Evolutionary conservation across 352 stramenopile species (phyloP).

Genomic region (Pythium myriotylum): DNA sequence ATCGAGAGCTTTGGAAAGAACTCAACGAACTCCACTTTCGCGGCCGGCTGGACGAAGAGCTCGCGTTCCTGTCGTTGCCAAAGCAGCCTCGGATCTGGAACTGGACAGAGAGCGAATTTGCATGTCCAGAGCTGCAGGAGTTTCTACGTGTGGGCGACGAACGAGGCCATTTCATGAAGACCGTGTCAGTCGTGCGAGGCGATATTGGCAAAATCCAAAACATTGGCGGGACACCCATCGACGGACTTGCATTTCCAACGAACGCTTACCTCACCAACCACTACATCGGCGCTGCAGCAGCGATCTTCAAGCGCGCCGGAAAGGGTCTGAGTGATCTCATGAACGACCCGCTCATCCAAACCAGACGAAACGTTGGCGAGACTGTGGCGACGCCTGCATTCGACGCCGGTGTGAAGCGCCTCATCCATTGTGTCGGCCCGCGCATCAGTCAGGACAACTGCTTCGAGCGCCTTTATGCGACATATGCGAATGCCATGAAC

Average conservation of each 20-base stretch:
- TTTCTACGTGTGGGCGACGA: constrained; percentile 31
- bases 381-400: constrained; percentile 52
- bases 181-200: constrained; percentile 23
- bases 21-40: constrained; percentile 22
- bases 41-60: constrained; percentile 11
- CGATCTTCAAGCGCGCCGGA: constrained; percentile 35
- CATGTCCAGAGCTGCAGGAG: constrained; percentile 18
- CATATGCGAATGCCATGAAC: constrained; percentile 36
- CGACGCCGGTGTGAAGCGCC: constrained; percentile 47
- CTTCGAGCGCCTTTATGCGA: constrained; percentile 23
- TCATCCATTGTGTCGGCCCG: constrained; percentile 65
- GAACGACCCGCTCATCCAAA: neutral
- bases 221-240: constrained; percentile 18
- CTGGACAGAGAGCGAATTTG: constrained; percentile 13
- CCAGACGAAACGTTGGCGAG: constrained; percentile 33
- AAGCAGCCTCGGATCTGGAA: constrained; percentile 21
- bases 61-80: constrained; percentile 20
- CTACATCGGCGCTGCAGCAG: constrained; percentile 27
- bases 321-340: constrained; percentile 21
- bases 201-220: constrained; percentile 32
- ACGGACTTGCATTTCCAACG: constrained; percentile 36
- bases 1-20: constrained; percentile 26
- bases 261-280: constrained; percentile 37
- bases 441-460: constrained; percentile 33
- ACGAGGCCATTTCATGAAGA: constrained; percentile 21